These are phyloP conservation scores for Trichocladium uniseriatum DNA, from an alignment of 495 filamentous ascomycete species.

Conservation along the genomic window DNA sequence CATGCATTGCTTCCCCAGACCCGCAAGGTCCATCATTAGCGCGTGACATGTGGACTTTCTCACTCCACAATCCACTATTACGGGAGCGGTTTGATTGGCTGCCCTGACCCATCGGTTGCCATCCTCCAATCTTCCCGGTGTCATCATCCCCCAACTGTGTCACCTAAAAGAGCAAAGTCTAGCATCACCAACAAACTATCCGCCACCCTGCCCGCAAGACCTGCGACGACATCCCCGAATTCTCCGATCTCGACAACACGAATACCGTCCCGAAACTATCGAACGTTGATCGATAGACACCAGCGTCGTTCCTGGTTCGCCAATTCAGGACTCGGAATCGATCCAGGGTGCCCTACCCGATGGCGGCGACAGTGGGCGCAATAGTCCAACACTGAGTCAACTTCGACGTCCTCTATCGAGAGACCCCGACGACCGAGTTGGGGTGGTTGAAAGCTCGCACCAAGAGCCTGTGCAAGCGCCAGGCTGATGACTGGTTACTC, in stretches of 20 bases:
- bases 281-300: no score
- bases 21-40: background rate
- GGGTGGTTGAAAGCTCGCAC: background rate
- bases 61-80: background rate
- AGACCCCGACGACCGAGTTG: background rate
- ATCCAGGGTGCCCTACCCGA: background rate
- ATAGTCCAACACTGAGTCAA: slow-evolving; percentile 1
- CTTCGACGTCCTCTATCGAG: background rate
- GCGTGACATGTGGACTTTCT: background rate
- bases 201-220: no score
- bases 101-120: background rate
- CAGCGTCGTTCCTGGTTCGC: background rate
- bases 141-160: background rate
- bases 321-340: background rate
- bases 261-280: no score
- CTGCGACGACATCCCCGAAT: no score
- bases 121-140: background rate
- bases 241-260: no score
- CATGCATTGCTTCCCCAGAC: no score
- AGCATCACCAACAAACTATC: no score
- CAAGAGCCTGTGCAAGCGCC: background rate
- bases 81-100: background rate
- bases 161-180: background rate
- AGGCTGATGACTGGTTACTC: slow-evolving; percentile 36
- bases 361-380: background rate